Evolutionary conservation across 1,139 yeast species (phyloP).

Genomic region (Hyphopichia pseudoburtonii): DNA sequence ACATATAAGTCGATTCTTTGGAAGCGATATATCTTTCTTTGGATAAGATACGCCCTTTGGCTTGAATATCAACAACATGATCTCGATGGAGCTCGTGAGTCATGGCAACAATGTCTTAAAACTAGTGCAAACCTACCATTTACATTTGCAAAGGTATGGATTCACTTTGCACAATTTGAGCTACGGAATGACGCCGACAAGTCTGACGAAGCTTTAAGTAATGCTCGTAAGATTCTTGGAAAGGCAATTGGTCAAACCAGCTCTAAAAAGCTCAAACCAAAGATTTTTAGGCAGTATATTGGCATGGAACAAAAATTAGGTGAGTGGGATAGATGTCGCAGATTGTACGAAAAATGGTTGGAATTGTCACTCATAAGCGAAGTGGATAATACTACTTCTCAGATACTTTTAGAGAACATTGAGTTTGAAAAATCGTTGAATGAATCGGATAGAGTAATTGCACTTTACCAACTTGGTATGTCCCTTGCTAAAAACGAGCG

Average conservation of each 20-base stretch:
- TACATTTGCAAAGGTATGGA: constrained; percentile 77
- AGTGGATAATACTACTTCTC: constrained; percentile 38
- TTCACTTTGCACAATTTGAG: constrained; percentile 69
- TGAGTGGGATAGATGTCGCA: constrained; percentile 78
- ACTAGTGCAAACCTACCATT: constrained; percentile 58
- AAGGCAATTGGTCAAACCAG: constrained; percentile 59
- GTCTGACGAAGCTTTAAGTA: constrained; percentile 28
- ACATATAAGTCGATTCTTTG: constrained; percentile 48
- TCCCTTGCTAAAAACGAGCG: background rate
- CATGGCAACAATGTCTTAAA: constrained; percentile 52
- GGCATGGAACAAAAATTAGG: constrained; percentile 55
- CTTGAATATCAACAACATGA: constrained; percentile 54
- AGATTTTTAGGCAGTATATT: constrained; percentile 65
- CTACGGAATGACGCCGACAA: constrained; percentile 48
- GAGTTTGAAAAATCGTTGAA: constrained; percentile 66
- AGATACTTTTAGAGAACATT: constrained; percentile 50
- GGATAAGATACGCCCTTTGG: constrained; percentile 68
- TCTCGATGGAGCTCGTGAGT: constrained; percentile 44
- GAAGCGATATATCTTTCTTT: constrained; percentile 68
- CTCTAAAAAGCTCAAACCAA: constrained; percentile 50
- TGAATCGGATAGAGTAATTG: constrained; percentile 68
- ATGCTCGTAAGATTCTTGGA: constrained; percentile 74
- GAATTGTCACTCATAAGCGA: constrained; percentile 48
- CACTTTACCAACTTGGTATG: constrained; percentile 55
- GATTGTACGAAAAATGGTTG: constrained; percentile 65